Base-by-base conservation (phyloP, 345 rosid species). In the Corchorus olitorius region DNA sequence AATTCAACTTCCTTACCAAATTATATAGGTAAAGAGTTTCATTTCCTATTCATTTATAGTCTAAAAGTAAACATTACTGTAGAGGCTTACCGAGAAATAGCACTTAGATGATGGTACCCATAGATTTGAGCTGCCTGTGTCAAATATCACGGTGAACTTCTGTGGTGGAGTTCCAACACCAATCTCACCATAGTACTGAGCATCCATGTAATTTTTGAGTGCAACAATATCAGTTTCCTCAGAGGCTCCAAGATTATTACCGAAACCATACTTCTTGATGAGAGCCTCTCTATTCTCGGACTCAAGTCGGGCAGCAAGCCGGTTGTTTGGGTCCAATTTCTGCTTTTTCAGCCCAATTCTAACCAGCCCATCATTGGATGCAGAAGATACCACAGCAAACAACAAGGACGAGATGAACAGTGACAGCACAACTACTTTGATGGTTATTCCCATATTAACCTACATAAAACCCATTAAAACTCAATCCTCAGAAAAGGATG, bases 21-120 rank as follows among this genome's bases (percentile, higher is more conserved):
- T 22, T 74, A 12, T 14, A 19, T 39, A 35, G 70, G n/a, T 63
- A 46, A 50, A 73, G 17, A 11, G n/a, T 15, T 20, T 64, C 35
- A 22, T 64, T 22, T 20, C 33, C 19, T 12, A 73, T 43, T 69
- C 37, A 19, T 39, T 61, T 39, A 39, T 39, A 39, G 4, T 39
- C 1, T 39, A 39, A 76, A 52, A 66, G n/a, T 27, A 58, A 39
- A 8, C 62, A 19, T 61, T 54, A 56, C 52, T 35, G 16, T 39
- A 52, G 64, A 76, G 78, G 65, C 93, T 91, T 74, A 96, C 98
- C 68, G 97, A 93, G 78, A 92, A 89, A 76, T 86, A 82, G 84
- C 99, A 96, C 78, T 90, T 87, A n/a, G 97, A 70, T 45, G 99
- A 96, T 49, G 99, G 98, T 79, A 96, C 97, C 99, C 99, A 96